Evolutionary conservation across 495 filamentous ascomycete species (phyloP), one percentile per base, ranked within the genome.

Genomic region (Neurospora sp.): DNA sequence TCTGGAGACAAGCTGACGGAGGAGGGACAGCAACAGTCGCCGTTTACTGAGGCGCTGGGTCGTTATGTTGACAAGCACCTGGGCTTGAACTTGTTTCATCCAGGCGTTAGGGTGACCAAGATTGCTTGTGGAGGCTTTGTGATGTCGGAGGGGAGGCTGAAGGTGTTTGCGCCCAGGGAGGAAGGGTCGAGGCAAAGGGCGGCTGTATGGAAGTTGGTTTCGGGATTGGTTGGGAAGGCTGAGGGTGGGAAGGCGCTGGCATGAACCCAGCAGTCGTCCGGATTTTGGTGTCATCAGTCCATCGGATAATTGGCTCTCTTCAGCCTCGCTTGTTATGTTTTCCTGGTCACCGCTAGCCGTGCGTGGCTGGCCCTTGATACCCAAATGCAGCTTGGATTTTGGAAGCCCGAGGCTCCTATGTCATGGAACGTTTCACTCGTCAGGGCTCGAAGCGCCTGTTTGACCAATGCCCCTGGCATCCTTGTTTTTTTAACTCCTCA

Each of bases 51-150:
- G 20, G 83, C 85, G 8, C 73, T 86, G 7, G 82, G 79, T 0
- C 69, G 68, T 2, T 86, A 86, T 59, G 12, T 84, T 1, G 74
- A 80, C 47, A 78, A 82, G 31, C 81, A 84, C 44, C 70, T 85
- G 0, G 83, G 77, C 0, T 69, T 86, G 12, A 79, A 84, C 69
- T 41, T 86, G 69, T 85, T 84, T 61, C 84, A 85, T 69, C 84
- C 84, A 0, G 77, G 79, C 4, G 83, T 85, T 1, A 76, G 85
- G 40, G 75, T 86, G 40, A 74, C 72, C 14, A 82, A 83, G 53
- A 79, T 86, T 7, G 82, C 82, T 0, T 86, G 84, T 59, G 83
- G 81, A 4, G 84, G 83, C 0, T 86, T 86, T 53, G 81, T 80
- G 71, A 77, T 86, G 38, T 80, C 82, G 4, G 83, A 85, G 35